Evolutionary conservation across 1,284 basidiomycete species (phyloP).

Genomic region (Coriolopsis trogii): DNA sequence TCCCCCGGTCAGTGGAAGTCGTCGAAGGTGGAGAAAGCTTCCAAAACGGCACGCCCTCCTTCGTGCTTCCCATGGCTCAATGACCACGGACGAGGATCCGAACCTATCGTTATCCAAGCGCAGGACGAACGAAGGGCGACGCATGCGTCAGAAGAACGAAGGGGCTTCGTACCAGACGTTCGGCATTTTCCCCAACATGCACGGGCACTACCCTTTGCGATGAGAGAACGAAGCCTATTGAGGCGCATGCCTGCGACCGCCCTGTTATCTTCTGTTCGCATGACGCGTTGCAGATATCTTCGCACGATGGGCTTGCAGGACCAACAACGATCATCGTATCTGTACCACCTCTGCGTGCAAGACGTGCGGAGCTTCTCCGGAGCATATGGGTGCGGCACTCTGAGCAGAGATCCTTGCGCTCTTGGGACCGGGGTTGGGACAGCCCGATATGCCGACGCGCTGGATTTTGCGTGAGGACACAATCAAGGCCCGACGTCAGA

Average conservation of each 20-base stretch:
- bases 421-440: too few species aligned
- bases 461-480: too few species aligned
- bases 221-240: too few species aligned
- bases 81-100: too few species aligned
- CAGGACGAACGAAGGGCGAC: too few species aligned
- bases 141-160: too few species aligned
- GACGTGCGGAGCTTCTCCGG: background rate
- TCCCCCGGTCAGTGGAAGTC: background rate
- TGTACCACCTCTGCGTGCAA: background rate
- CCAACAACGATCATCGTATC: constrained; percentile 1
- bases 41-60: background rate
- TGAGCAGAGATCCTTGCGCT: too few species aligned
- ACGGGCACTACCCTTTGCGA: background rate
- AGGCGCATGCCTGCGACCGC: too few species aligned
- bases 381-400: too few species aligned
- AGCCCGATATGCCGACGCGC: too few species aligned
- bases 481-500: too few species aligned
- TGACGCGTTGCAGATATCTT: background rate
- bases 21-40: background rate
- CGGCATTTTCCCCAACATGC: constrained; percentile 2
- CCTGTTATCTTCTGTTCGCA: constrained; percentile 2
- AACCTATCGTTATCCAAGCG: constrained; percentile 5
- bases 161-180: background rate
- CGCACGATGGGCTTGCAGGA: constrained; percentile 1
- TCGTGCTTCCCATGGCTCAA: constrained; percentile 4